Conservation (phyloP, 805 yeast species). For the Candida argentea region DNA sequence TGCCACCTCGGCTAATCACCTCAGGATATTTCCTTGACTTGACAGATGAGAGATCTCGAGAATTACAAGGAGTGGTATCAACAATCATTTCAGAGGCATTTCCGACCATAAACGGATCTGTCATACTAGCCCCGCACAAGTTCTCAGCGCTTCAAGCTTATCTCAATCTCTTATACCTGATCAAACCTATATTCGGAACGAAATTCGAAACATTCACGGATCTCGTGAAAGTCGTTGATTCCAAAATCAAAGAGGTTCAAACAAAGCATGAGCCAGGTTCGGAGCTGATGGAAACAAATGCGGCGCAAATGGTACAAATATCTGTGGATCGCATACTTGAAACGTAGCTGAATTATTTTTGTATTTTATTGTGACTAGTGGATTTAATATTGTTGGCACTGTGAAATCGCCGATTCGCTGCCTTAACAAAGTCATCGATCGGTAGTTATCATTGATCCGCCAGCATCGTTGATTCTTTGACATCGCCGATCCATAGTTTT, state of each 20-base stretch:
- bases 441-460: too few species aligned
- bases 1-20: too few species aligned
- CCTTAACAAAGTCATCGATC: too few species aligned
- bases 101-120: constrained; percentile 7
- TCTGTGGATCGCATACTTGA: constrained; percentile 29
- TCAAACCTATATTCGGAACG: constrained; percentile 13
- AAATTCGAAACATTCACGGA: constrained; percentile 8
- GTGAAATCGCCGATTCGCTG: too few species aligned
- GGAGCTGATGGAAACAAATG: constrained; percentile 15
- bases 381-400: too few species aligned
- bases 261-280: constrained; percentile 7
- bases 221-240: constrained; percentile 8
- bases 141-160: constrained; percentile 43
- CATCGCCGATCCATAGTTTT: too few species aligned
- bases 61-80: too few species aligned
- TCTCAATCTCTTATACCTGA: constrained; percentile 40
- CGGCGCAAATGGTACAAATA: constrained; percentile 23
- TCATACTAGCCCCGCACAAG: constrained; percentile 12
- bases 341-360: too few species aligned
- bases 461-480: too few species aligned
- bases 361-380: too few species aligned
- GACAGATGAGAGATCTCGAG: too few species aligned
- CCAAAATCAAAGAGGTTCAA: constrained; percentile 10
- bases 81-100: constrained; percentile 4
- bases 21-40: too few species aligned